A percentile compares a stretch with the other conserved stretches of the same genome.
Conservation (phyloP, 164 flowering plant genomes). For the Sedum album region DNA sequence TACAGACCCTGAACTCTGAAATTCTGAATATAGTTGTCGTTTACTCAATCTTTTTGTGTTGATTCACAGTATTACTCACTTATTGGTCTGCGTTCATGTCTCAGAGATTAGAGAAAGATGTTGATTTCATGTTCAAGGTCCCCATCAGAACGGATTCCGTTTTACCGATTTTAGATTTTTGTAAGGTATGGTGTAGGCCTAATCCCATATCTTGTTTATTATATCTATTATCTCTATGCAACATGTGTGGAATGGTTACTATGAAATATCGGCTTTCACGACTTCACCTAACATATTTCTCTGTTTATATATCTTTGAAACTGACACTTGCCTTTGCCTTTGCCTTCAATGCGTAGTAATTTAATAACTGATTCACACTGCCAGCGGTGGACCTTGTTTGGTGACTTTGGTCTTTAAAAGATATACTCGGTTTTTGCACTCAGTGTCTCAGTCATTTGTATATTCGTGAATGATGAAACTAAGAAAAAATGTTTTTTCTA, state of each 20-base stretch:
- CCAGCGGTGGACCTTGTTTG: not conserved
- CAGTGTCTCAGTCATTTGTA: no score
- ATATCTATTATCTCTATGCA: not conserved
- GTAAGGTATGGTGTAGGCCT: constrained; percentile 44
- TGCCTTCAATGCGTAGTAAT: not conserved
- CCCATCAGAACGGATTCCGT: constrained; percentile 53
- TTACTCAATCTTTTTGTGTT: not conserved
- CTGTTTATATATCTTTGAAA: not conserved
- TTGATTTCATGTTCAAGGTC: constrained; percentile 56
- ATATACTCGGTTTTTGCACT: no score
- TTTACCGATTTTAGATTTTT: constrained; percentile 63
- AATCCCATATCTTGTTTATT: not conserved
- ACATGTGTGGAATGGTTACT: not conserved
- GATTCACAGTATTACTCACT: not conserved
- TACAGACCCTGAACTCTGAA: no score
- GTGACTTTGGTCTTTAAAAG: no score
- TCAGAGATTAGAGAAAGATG: constrained; percentile 60
- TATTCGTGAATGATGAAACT: not conserved
- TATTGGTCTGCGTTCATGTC: not conserved
- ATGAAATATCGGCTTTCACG: not conserved
- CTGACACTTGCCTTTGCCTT: not conserved
- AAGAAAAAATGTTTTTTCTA: not conserved
- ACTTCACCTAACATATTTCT: not conserved
- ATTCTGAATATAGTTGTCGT: not conserved
- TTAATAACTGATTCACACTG: not conserved